Conservation (phyloP, 768 basidiomycete species). For the Sporobolomyces roseus region DNA sequence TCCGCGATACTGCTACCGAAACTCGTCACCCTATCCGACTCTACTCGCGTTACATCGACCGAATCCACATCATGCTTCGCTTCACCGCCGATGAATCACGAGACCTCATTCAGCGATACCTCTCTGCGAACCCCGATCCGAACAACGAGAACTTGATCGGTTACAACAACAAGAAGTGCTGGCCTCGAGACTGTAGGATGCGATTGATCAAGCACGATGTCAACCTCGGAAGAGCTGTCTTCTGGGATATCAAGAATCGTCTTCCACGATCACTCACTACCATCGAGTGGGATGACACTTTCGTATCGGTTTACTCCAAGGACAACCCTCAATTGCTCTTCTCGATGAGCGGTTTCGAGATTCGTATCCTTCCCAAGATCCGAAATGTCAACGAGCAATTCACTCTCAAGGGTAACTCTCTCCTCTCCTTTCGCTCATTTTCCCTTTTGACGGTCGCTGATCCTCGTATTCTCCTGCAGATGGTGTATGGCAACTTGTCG, state of each 20-base stretch:
- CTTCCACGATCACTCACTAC: slow-evolving; percentile 92
- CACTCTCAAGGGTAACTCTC: slow-evolving; percentile 73
- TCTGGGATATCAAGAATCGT: slow-evolving; percentile 99
- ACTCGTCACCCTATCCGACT: slow-evolving; percentile 95
- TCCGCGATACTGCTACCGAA: slow-evolving; percentile 89
- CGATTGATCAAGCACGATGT: slow-evolving; percentile 98
- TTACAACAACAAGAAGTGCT: slow-evolving; percentile 98
- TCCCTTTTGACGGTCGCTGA: neutral
- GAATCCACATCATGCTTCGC: slow-evolving; percentile 91
- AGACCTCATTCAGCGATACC: slow-evolving; percentile 95
- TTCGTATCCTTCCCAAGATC: slow-evolving; percentile 94
- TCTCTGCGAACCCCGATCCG: slow-evolving; percentile 95
- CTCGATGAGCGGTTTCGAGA: slow-evolving; percentile 98
- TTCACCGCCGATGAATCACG: slow-evolving; percentile 96
- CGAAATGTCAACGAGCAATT: slow-evolving; percentile 94
- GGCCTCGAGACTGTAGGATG: slow-evolving; percentile 99
- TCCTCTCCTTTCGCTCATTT: neutral
- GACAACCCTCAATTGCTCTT: slow-evolving; percentile 96
- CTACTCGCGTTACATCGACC: slow-evolving; percentile 94
- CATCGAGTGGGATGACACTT: slow-evolving; percentile 97
- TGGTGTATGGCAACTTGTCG: slow-evolving; percentile 65
- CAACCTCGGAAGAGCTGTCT: slow-evolving; percentile 94
- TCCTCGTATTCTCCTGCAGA: neutral
- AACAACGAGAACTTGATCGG: slow-evolving; percentile 71
- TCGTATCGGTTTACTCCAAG: slow-evolving; percentile 51